These are phyloP conservation scores for Suillus decipiens DNA, from an alignment of 768 basidiomycete species.

Conservation along the genomic window DNA sequence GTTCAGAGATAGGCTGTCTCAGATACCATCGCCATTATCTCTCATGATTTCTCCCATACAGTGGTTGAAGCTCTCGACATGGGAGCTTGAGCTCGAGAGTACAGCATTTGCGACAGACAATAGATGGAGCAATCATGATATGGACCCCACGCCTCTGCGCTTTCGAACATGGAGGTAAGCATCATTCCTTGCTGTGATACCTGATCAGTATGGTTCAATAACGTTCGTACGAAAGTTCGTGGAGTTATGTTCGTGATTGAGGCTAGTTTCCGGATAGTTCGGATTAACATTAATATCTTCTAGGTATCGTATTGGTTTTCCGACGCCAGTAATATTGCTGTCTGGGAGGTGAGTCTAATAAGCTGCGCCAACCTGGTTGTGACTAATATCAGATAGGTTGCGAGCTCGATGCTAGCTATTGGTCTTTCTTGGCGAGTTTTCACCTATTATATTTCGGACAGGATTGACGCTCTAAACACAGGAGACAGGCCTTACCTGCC, in stretches of 20 bases:
- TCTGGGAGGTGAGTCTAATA: conserved; percentile 35
- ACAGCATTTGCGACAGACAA: conserved; percentile 59
- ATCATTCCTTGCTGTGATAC: neutral
- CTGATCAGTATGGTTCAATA: neutral
- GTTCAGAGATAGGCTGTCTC: neutral
- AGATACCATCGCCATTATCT: neutral
- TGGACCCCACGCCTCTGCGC: conserved; percentile 69
- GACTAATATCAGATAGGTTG: conserved; percentile 34
- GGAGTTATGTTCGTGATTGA: conserved; percentile 69
- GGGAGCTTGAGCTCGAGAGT: conserved; percentile 51
- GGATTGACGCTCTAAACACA: conserved; percentile 22
- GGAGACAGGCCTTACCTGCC: conserved; percentile 66
- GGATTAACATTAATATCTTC: conserved; percentile 24
- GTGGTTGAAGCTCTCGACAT: conserved; percentile 38
- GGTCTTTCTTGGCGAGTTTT: conserved; percentile 63
- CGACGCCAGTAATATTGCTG: conserved; percentile 42
- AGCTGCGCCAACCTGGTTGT: neutral
- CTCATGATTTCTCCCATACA: conserved; percentile 7
- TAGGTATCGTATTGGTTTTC: conserved; percentile 34
- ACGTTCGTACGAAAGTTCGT: conserved; percentile 32
- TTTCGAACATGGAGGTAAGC: conserved; percentile 59
- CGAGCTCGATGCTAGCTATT: conserved; percentile 72
- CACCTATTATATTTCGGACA: neutral
- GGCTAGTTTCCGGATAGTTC: conserved; percentile 28
- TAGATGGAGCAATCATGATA: conserved; percentile 72